phyloP scores from a whole-genome alignment of 768 basidiomycete species.

The Phlebiopsis gigantea region DNA sequence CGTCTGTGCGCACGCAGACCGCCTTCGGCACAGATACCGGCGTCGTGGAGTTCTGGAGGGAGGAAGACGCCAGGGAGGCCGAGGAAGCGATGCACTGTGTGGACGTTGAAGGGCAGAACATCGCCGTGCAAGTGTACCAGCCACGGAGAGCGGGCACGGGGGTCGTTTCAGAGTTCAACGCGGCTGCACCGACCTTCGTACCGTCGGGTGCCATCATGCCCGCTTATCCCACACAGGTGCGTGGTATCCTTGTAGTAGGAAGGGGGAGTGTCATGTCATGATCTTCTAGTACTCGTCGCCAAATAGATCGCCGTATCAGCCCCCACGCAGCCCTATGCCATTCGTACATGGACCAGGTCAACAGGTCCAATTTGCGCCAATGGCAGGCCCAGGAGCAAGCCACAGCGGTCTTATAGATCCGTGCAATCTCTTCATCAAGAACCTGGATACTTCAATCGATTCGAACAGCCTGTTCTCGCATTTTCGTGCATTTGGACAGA shows the following conservation, averaged over 20 bases:
- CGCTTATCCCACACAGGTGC: constrained; percentile 58
- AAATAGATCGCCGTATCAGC: constrained; percentile 38
- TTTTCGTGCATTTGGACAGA: constrained; percentile 83
- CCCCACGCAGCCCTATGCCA: constrained; percentile 37
- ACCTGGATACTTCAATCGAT: constrained; percentile 79
- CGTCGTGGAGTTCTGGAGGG: constrained; percentile 82
- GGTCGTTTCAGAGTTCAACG: constrained; percentile 59
- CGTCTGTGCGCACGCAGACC: constrained; percentile 68
- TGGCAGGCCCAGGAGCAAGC: constrained; percentile 70
- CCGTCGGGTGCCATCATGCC: constrained; percentile 58
- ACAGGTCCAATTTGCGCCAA: constrained; percentile 80
- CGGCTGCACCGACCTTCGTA: constrained; percentile 70
- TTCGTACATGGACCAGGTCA: constrained; percentile 89
- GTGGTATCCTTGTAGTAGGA: constrained; percentile 6
- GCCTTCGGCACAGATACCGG: constrained; percentile 75
- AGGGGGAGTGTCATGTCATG: background rate
- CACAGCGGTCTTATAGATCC: constrained; percentile 88
- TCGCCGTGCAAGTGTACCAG: constrained; percentile 76
- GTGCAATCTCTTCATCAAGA: constrained; percentile 91
- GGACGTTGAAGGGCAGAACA: constrained; percentile 80
- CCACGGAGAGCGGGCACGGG: constrained; percentile 48
- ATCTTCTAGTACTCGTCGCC: constrained; percentile 61
- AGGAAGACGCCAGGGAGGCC: constrained; percentile 74
- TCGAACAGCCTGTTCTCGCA: constrained; percentile 80
- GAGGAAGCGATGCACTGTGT: constrained; percentile 82